These are phyloP conservation scores for Phragmites australis DNA, from an alignment of 176 grass and related monocot species.

Conservation along the genomic window DNA sequence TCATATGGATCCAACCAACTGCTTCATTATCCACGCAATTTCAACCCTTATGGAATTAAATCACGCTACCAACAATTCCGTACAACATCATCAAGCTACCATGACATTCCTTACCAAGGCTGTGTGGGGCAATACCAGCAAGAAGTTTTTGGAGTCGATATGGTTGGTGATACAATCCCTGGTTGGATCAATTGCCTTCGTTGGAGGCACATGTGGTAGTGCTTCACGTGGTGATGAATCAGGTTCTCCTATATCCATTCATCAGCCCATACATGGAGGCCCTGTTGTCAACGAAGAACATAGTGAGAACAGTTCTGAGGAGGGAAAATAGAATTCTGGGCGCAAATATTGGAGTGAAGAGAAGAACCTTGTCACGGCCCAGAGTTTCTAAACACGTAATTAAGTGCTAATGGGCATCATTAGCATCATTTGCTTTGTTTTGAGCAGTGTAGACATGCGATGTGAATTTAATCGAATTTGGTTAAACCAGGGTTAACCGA, in stretches of 20 bases:
- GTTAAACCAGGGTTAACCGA: too few species aligned
- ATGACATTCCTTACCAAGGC: not conserved
- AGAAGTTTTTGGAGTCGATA: not conserved
- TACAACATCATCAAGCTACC: not conserved
- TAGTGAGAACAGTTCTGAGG: not conserved
- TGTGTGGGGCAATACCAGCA: not conserved
- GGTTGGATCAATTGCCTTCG: not conserved
- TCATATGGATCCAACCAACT: not conserved
- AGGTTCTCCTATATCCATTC: not conserved
- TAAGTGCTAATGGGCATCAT: too few species aligned
- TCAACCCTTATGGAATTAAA: not conserved
- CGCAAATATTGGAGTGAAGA: not conserved
- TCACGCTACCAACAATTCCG: not conserved
- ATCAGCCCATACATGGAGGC: not conserved
- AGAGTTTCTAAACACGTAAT: too few species aligned
- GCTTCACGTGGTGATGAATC: not conserved
- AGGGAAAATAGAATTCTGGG: not conserved
- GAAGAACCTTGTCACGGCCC: too few species aligned
- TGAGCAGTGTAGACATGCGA: too few species aligned
- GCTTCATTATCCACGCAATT: not conserved
- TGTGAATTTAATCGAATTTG: too few species aligned
- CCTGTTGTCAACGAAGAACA: not conserved
- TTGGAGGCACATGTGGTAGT: not conserved
- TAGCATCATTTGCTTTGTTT: too few species aligned
- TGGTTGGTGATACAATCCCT: not conserved